Evolutionary conservation across 2,329 filamentous ascomycete species (phyloP), one percentile per base, ranked within the genome.

Genomic region (Colletotrichum lentis): DNA sequence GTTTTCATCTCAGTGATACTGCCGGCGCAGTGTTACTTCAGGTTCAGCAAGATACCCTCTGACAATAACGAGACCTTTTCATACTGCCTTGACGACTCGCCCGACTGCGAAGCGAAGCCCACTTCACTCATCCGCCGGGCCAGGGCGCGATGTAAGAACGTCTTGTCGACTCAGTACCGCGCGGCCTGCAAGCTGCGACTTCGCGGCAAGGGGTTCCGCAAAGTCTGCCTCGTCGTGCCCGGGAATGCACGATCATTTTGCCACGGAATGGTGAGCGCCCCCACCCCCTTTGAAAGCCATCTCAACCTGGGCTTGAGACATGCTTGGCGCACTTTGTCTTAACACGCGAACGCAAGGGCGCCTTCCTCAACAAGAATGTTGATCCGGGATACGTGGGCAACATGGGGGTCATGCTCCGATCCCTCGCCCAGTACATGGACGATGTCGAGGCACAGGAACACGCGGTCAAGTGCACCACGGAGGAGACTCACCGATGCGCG

Each of bases 311-410:
- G 16, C 46, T 43, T 59, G 39, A 69, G 64, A 67, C 63, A 67
- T 37, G 22, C 43, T n/a, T 47, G 31, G 56, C 52, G 27, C 37
- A 54, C n/a, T 43, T 49, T 53, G 56, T 49, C 46, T 67, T 31
- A 53, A 50, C 37, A 31, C 44, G 47, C 39, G 16, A 20, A 37
- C 22, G 27, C n/a, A 18, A 71, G 72, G 58, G 55, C 22, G 47
- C 67, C 1, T 71, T 70, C 31, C 58, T 73, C 44, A 71, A 72
- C 62, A 72, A 72, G 60, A 65, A 67, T 10, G 27, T 72, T 4
- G 63, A 70, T 7, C 31, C 37, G 11, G 64, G 64, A 37, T 73
- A 69, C 54, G 61, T 61, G 37, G 41, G 70, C 5, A 64, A 72
- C 47, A 58, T 69, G 22, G 39, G 44, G 14, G 39, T 47, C 5